Base-by-base conservation (phyloP, 768 basidiomycete genomes). In the Amanita fuliginea region DNA sequence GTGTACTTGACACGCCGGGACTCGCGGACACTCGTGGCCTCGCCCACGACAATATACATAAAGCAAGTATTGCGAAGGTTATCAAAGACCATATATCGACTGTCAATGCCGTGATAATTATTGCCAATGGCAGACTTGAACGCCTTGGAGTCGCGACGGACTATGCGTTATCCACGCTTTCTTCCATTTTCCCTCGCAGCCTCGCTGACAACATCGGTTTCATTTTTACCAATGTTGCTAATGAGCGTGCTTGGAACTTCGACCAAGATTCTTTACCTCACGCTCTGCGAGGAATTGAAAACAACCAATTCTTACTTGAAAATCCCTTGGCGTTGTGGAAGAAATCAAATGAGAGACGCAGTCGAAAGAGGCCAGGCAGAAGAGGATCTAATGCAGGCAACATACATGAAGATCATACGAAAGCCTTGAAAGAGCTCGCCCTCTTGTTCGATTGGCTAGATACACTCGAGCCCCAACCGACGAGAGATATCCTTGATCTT, bases 1-100 rank as follows among this genome's bases (percentile, higher is more conserved):
- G 57, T 30, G 53, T 63, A 28, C 57, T 63, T 19, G 62, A 63
- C 43, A 62, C 61, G 16, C 62, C 62, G 19, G 62, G 62, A 9
- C 58, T 63, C 7, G 58, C 52, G 11, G 61, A 63, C 40, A 63
- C 61, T 8, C 59, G 62, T 21, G 62, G 62, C 24, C 41, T 59
- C 10, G 53, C 53, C 3, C 48, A 59, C n/a, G 61, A 63, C 40
- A 48, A 55, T 16, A 24, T 48, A 19, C 62, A 62, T 46, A 60
- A 62, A 52, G 43, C 34, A 7, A 52, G 51, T 33, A 63, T 63
- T 39, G 62, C 62, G 8, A 30, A 51, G 7, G 53, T 52, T 6
- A 63, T 63, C 43, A 34, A 28, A 21, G 43, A 49, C 13, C 32
- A 57, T 28, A 53, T 58, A 46, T 22, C 42, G 6, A 49, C 49